A percentile compares a stretch with the other conserved stretches of the same genome.
These are phyloP conservation scores for Mariannaea sp. DNA, from an alignment of 2,329 filamentous ascomycete species.

Conservation along the genomic window DNA sequence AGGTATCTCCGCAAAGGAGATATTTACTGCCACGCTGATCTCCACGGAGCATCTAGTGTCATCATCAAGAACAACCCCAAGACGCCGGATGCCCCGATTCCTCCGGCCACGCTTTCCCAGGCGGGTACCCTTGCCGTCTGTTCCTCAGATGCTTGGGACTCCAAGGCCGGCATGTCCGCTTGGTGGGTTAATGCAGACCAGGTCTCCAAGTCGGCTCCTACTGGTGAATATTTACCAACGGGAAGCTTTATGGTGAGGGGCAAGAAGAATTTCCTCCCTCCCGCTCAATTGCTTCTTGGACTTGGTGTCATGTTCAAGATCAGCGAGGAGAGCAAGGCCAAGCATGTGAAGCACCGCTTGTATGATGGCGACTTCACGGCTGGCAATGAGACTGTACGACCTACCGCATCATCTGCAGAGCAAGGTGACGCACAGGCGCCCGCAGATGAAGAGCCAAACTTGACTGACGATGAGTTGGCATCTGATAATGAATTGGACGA, in stretches of 20 bases:
- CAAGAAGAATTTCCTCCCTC: conserved; percentile 89
- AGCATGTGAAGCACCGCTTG: conserved; percentile 72
- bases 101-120: conserved; percentile 88
- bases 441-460: conserved; percentile 16
- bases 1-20: conserved; percentile 87
- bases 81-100: conserved; percentile 82
- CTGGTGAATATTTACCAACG: conserved; percentile 77
- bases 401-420: conserved; percentile 28
- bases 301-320: conserved; percentile 88
- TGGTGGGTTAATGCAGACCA: conserved; percentile 95
- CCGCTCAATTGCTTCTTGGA: conserved; percentile 83
- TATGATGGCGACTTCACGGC: conserved; percentile 34
- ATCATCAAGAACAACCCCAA: conserved; percentile 86
- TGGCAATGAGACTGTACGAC: conserved; percentile 29
- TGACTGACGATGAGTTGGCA: conserved; percentile 39
- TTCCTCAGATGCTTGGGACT: conserved; percentile 91
- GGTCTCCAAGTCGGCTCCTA: conserved; percentile 81
- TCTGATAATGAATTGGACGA: conserved; percentile 42
- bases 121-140: conserved; percentile 85
- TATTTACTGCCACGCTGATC: conserved; percentile 87
- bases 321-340: conserved; percentile 82
- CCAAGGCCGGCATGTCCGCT: conserved; percentile 91
- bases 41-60: conserved; percentile 82
- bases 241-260: conserved; percentile 83
- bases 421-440: conserved; percentile 28